These are phyloP conservation scores for Castanospermum australe DNA, from an alignment of 306 rosid species.

Conservation along the genomic window DNA sequence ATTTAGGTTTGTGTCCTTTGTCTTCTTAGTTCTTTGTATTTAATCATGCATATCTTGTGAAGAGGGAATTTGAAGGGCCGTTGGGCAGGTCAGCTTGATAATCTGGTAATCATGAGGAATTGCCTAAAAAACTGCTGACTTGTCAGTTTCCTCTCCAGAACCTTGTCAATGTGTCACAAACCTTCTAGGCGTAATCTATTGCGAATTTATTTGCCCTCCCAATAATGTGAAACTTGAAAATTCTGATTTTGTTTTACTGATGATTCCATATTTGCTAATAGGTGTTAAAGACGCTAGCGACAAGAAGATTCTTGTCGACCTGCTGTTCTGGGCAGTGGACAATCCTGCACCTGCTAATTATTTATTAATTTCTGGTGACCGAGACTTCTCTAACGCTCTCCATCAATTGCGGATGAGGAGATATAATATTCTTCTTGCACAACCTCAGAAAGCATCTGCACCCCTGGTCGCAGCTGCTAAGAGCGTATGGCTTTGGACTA, in stretches of 20 bases:
- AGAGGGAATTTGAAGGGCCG: not conserved
- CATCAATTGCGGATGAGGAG: constrained; percentile 75
- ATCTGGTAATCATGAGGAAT: not conserved
- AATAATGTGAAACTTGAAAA: not conserved
- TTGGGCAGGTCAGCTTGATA: not conserved
- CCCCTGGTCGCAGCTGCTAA: constrained; percentile 73
- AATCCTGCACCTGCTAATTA: constrained; percentile 74
- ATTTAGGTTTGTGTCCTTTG: too few relatives aligned
- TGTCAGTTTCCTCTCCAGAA: not conserved
- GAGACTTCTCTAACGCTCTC: constrained; percentile 75
- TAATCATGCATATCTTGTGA: too few relatives aligned
- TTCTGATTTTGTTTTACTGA: not conserved
- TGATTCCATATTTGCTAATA: not conserved
- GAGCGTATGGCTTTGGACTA: constrained; percentile 78
- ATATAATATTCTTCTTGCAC: constrained; percentile 74
- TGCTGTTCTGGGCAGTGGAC: constrained; percentile 83
- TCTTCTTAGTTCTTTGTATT: not conserved
- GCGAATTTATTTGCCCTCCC: not conserved
- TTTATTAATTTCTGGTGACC: constrained; percentile 68
- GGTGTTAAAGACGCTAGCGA: constrained; percentile 82
- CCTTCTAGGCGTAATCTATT: not conserved
- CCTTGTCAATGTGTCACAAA: not conserved
- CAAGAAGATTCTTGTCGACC: constrained; percentile 72
- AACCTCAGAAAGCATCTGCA: constrained; percentile 67
- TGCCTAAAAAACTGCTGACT: not conserved